Base-by-base conservation (phyloP, 306 rosid species). In the Ormosia semicastrata region DNA sequence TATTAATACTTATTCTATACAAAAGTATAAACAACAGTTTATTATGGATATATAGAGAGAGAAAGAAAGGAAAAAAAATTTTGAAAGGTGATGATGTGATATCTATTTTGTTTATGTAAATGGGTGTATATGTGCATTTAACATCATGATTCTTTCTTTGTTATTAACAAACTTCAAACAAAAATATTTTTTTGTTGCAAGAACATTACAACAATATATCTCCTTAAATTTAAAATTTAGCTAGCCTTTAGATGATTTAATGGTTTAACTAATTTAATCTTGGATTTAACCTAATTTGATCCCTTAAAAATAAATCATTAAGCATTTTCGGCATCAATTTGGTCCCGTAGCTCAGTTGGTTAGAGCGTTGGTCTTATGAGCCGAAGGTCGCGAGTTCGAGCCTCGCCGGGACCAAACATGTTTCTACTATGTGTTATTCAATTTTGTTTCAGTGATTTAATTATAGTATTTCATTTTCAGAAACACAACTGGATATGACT, bases 351-450 rank as follows among this genome's bases (percentile, higher is more conserved):
- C 84, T 82, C 88, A 84, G 90, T 86, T 81, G 88, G 89, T 84
- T 86, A 84, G 89, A 86, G 88, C 89, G 82, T 86, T 89, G 88
- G 86, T 89, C 90, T 86, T 79, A 84, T 85, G 89, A 76, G 87
- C 82, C 86, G 87, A 85, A 85, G 89, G 82, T 86, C 87, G 85
- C 84, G 86, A 87, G 88, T 84, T 84, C 83, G 85, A 86, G 85
- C 85, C 88, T 85, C 84, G 87, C 89, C 89, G 85, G 86, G 86
- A 88, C 89, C 88, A 85, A 1, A 8, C 0, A 24, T 24, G 24
- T 24, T 24, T 14, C 7, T 1, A 30, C 3, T 60, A 2, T 2
- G 0, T 3, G 30, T 3, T 41, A 33, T 37, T 57, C 24, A 46
- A 4, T 30, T 17, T 17, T 46, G 39, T 34, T 75, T 37, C 8